Base-by-base conservation (phyloP, 1,284 basidiomycete genomes). In the Sanghuangporus weigelae region DNA sequence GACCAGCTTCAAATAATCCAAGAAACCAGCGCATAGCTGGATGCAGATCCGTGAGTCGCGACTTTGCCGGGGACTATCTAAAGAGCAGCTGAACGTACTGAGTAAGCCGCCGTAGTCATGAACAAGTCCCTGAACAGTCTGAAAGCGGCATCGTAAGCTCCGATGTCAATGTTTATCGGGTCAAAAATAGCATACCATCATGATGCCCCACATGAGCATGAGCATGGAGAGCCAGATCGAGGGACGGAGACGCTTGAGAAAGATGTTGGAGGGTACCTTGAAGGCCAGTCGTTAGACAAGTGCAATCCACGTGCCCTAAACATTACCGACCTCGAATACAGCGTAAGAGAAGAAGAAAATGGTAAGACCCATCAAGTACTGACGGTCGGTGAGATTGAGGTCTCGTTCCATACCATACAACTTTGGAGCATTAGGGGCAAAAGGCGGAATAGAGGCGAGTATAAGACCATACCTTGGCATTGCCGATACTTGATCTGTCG, bases 401-500 rank as follows among this genome's bases (percentile, higher is more conserved):
- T 83, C 79, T 10, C 65, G 63, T 69, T 84, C 84, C 70, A 88
- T 72, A 65, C 76, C 71, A 66, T 87, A 88, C 58, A 88, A 70
- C 86, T 87, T 68, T 35, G n/a, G 11, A 1, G 23, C 39, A 26
- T 51, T 26, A 38, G 8, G 54, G 7, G 36, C 31, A 11, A 26
- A 5, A 26, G 55, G 40, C 38, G 11, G 49, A 6, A 42, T 23
- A 10, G 23, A 5, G 53, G 56, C 46, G 35, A 56, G 14, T 49
- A 53, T 21, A 56, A 31, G 58, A 62, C 4, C 72, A 62, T 63
- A 89, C 84, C 76, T 84, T 86, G 11, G 89, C 89, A 74, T 93
- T 93, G 71, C 90, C 92, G 68, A 93, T 90, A 69, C 88, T 90
- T 48, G 89, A 87, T 63, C 92, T 83, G 74, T 93, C 92, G 57